A percentile compares a stretch with the other conserved stretches of the same genome.
Evolutionary conservation across 345 rosid genomes (phyloP).

Genomic region (Citrus reticulata): DNA sequence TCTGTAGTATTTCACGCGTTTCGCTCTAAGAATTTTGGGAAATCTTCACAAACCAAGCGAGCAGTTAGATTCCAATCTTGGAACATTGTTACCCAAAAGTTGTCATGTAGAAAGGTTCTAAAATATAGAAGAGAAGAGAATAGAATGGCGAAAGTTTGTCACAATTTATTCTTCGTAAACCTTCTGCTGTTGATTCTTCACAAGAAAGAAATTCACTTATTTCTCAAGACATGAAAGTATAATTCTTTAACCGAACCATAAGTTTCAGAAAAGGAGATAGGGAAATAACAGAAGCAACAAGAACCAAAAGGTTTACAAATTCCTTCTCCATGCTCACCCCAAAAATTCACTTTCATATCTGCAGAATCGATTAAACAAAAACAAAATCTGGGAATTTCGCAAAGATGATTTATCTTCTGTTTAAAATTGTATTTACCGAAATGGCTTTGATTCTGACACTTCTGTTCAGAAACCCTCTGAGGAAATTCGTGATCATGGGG

Average conservation of each 20-base stretch:
- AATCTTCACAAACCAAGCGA: too few species aligned
- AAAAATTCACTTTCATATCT: not conserved
- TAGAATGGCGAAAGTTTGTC: too few species aligned
- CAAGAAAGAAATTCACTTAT: not conserved
- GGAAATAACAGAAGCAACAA: not conserved
- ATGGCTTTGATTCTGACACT: slow-evolving; percentile 35
- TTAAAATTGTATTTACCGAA: slow-evolving; percentile 28
- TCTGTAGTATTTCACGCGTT: too few species aligned
- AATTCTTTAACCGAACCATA: slow-evolving; percentile 20
- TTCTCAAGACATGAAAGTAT: slow-evolving; percentile 14
- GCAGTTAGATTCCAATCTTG: too few species aligned
- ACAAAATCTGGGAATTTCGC: not conserved
- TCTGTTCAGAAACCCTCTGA: slow-evolving; percentile 33
- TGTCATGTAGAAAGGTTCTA: too few species aligned
- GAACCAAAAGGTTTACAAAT: not conserved
- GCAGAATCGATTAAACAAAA: not conserved
- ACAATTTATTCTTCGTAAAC: not conserved
- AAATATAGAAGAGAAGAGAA: too few species aligned
- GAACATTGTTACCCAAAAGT: too few species aligned
- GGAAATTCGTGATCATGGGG: slow-evolving; percentile 34
- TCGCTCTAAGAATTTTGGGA: too few species aligned
- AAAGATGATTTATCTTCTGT: slow-evolving; percentile 42
- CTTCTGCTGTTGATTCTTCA: not conserved
- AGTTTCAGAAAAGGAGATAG: slow-evolving; percentile 4
- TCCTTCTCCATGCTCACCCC: too few species aligned